Evolutionary conservation across 768 basidiomycete genomes (phyloP).

Genomic region (Galerina marginata): DNA sequence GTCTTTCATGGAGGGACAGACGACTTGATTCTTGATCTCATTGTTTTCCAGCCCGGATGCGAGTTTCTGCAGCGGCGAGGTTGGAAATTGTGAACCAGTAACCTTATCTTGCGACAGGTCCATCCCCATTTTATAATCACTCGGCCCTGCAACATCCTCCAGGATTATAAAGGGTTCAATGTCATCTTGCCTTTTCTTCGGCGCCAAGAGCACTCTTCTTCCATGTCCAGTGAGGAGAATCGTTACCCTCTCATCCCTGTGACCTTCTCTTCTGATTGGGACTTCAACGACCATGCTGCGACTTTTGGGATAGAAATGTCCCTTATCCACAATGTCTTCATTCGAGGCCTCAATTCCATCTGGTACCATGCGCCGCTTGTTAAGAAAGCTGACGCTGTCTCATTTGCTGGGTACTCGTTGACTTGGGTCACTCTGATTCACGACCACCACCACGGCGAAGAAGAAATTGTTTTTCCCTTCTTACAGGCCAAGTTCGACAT

Average conservation of each 20-base stretch:
- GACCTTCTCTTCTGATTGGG: constrained; percentile 4
- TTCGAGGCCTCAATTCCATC: constrained; percentile 25
- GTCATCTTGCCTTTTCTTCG: too few species aligned
- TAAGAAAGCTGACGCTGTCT: constrained; percentile 19
- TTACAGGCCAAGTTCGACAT: constrained; percentile 29
- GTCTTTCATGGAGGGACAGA: too few species aligned
- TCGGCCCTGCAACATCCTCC: too few species aligned
- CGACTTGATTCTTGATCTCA: too few species aligned
- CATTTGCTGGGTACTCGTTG: constrained; percentile 30
- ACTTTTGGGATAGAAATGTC: constrained; percentile 20
- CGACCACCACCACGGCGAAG: constrained; percentile 31
- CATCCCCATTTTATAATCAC: too few species aligned
- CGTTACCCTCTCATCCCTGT: constrained; percentile 10
- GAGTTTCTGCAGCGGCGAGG: too few species aligned
- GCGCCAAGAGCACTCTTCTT: too few species aligned
- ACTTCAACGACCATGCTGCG: background rate
- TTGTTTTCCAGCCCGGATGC: too few species aligned
- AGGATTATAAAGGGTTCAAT: too few species aligned
- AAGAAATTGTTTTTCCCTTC: constrained; percentile 31
- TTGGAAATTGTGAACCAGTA: too few species aligned
- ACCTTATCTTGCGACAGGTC: too few species aligned
- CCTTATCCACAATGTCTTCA: constrained; percentile 30
- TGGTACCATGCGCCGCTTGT: constrained; percentile 17
- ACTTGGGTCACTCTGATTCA: constrained; percentile 18
- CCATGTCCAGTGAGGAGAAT: background rate